Evolutionary conservation across 805 yeast genomes (phyloP).

Genomic region (Saturnispora dispora): DNA sequence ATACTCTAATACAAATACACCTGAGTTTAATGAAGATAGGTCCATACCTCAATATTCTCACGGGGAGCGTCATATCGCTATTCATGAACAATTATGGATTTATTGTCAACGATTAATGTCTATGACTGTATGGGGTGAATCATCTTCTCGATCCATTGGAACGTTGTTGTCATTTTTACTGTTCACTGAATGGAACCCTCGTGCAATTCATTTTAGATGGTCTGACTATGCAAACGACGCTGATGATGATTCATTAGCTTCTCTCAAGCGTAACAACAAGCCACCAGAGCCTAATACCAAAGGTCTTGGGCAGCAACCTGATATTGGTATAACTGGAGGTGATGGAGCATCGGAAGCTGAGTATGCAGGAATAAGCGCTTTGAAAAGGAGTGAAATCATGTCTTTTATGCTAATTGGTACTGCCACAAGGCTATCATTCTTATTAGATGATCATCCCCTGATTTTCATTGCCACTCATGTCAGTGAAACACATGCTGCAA

Average conservation of each 20-base stretch:
- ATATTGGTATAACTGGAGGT: slow-evolving; percentile 10
- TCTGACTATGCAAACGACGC: slow-evolving; percentile 68
- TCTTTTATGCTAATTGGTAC: slow-evolving; percentile 91
- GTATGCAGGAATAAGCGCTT: slow-evolving; percentile 70
- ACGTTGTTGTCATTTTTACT: slow-evolving; percentile 76
- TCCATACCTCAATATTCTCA: background rate
- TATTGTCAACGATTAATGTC: slow-evolving; percentile 74
- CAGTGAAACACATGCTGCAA: slow-evolving; percentile 74
- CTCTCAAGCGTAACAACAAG: slow-evolving; percentile 9
- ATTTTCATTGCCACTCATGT: slow-evolving; percentile 77
- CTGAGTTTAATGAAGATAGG: background rate
- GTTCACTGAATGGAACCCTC: slow-evolving; percentile 92
- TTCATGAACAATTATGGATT: slow-evolving; percentile 78
- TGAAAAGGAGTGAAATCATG: slow-evolving; percentile 81
- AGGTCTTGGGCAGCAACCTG: slow-evolving; percentile 2
- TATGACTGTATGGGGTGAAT: slow-evolving; percentile 90
- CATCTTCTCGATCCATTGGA: slow-evolving; percentile 78
- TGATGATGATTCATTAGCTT: slow-evolving; percentile 30
- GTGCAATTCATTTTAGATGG: slow-evolving; percentile 88
- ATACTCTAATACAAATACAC: slow-evolving; percentile 11
- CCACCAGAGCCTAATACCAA: background rate
- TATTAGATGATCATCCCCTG: slow-evolving; percentile 63
- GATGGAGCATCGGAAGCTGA: slow-evolving; percentile 32
- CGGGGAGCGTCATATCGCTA: slow-evolving; percentile 37
- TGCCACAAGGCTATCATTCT: slow-evolving; percentile 76